These are phyloP conservation scores for Rasamsonia emersonii DNA, from an alignment of 2,329 filamentous ascomycete genomes.

Conservation along the genomic window DNA sequence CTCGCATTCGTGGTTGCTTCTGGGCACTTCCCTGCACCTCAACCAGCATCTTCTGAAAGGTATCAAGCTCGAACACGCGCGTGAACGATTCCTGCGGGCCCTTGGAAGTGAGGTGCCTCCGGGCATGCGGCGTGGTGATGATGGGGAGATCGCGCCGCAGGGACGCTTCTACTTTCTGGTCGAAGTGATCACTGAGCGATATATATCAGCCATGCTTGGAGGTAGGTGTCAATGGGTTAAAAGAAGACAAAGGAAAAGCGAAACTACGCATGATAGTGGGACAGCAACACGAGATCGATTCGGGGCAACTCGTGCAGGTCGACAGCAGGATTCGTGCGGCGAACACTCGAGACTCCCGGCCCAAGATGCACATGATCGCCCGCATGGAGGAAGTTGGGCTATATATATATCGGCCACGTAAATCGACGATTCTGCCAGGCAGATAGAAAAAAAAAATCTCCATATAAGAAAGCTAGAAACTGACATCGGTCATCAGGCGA, in stretches of 20 bases:
- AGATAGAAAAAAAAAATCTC: neutral
- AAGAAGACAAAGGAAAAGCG: neutral
- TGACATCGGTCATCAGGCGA: conserved; percentile 32
- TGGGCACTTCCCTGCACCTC: conserved; percentile 23
- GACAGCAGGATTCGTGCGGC: conserved; percentile 52
- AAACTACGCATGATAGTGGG: conserved; percentile 52
- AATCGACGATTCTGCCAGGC: too few relatives aligned
- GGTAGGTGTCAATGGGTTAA: conserved; percentile 1
- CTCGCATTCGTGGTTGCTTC: conserved; percentile 40
- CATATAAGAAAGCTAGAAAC: neutral
- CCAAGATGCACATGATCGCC: conserved; percentile 60
- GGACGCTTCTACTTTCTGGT: conserved; percentile 43
- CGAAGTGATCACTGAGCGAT: conserved; percentile 44
- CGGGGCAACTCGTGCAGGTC: conserved; percentile 51
- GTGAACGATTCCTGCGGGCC: conserved; percentile 44
- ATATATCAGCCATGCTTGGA: too few relatives aligned
- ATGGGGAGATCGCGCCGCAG: conserved; percentile 50
- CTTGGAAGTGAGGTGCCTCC: conserved; percentile 41
- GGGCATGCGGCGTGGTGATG: conserved; percentile 55
- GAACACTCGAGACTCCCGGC: conserved; percentile 49
- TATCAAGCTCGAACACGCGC: conserved; percentile 47
- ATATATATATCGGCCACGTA: neutral
- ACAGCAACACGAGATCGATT: conserved; percentile 53
- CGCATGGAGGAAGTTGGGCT: conserved; percentile 57
- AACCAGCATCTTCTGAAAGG: conserved; percentile 46